Evolutionary conservation across 345 rosid species (phyloP), one percentile per base, ranked within the genome.

Genomic region (Diplotaxis tenuifolia): DNA sequence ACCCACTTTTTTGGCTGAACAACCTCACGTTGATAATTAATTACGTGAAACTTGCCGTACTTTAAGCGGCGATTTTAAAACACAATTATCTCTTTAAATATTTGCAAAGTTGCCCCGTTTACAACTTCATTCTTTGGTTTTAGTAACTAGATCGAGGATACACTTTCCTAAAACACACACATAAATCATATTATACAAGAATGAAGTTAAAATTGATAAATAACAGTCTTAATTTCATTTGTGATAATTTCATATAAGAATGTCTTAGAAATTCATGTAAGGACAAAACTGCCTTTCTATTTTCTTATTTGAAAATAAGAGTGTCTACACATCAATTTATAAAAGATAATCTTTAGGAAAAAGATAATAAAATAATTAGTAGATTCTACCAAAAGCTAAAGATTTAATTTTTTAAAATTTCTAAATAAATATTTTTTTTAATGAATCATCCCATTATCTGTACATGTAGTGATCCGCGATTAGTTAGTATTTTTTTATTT

Each of bases 21-120:
- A 62, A 54, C 58, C 78, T 27, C 70, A 75, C 74, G 75, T 69
- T 75, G 65, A 54, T 23, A 23, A 23, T 1, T 31, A 29, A 1
- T 8, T 69, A 62, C 66, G 59, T 45, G 65, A 69, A 62, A 21
- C 70, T 63, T 69, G 65, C 79, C 75, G 70, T 52, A 21, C 62
- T 27, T 21, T 16, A 47, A 16, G 78, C 64, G 68, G 45, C 55
- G 25, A 14, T 49, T 59, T 9, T 47, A 0, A 0, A 9, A 21
- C 15, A 57, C 25, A 31, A 21, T 1, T 29, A 22, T 42, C 6
- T 55, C 31, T 55, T 55, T 0, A 2, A 36, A 9, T 27, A 54
- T 73, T 73, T 66, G 6, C 71, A 21, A 56, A 19, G 12, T 47
- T 0, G 4, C 22, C 22, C 22, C 15, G 42, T 7, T 63, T 23